Evolutionary conservation across 1,284 basidiomycete genomes (phyloP).

Genomic region (Austroboletus novae-zelandiae): DNA sequence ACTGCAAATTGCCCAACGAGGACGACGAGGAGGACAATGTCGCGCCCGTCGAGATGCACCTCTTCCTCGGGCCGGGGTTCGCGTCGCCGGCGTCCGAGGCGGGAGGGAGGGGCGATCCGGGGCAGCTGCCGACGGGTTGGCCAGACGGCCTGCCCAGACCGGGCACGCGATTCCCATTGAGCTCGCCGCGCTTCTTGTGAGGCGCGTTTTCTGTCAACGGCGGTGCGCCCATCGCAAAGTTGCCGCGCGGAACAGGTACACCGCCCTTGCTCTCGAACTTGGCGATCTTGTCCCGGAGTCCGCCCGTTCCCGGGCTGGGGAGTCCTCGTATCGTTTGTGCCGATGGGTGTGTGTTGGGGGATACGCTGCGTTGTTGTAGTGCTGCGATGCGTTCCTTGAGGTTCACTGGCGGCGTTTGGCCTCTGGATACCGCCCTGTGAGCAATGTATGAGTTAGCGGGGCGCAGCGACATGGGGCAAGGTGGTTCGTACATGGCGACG

Average conservation of each 20-base stretch:
- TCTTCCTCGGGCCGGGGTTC: slow-evolving; percentile 23
- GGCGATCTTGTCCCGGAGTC: slow-evolving; percentile 69
- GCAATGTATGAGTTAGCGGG: slow-evolving; percentile 14
- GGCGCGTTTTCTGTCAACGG: slow-evolving; percentile 46
- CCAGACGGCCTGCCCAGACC: slow-evolving; percentile 39
- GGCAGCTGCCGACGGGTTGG: slow-evolving; percentile 15
- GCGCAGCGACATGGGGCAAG: neutral
- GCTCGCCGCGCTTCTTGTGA: slow-evolving; percentile 53
- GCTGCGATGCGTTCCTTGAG: slow-evolving; percentile 77
- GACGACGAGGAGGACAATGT: slow-evolving; percentile 11
- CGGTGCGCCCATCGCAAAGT: slow-evolving; percentile 68
- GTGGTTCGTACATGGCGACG: slow-evolving; percentile 22
- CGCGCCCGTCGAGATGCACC: slow-evolving; percentile 31
- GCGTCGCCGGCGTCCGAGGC: slow-evolving; percentile 6
- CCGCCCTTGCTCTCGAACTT: slow-evolving; percentile 75
- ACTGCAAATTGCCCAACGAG: slow-evolving; percentile 6
- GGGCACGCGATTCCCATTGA: slow-evolving; percentile 71
- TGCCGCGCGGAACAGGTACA: slow-evolving; percentile 67
- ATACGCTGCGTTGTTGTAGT: slow-evolving; percentile 57
- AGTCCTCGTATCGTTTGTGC: slow-evolving; percentile 26
- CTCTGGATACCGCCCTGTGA: slow-evolving; percentile 33
- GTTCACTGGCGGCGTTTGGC: slow-evolving; percentile 49
- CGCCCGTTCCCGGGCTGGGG: slow-evolving; percentile 33
- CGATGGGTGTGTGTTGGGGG: slow-evolving; percentile 33
- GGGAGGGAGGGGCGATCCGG: slow-evolving; percentile 15